Percentiles rank a stretch among this genome's conserved stretches.
Evolutionary conservation across 352 stramenopile species (phyloP).

Genomic region (Phytophthora multivora): DNA sequence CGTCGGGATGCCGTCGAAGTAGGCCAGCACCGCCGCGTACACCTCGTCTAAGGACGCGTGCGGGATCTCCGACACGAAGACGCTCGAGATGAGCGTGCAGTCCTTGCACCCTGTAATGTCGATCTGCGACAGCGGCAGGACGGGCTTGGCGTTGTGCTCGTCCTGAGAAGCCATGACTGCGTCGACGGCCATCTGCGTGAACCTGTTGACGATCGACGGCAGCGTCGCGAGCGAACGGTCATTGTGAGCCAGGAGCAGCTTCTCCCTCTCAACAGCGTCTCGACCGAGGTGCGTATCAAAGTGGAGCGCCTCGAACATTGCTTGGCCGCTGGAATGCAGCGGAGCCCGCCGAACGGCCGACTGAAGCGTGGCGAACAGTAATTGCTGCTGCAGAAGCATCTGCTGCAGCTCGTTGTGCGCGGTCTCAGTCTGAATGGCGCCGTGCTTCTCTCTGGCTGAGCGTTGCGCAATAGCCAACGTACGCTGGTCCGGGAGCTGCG

Average conservation of each 20-base stretch:
- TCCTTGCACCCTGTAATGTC: constrained; percentile 39
- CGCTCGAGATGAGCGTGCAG: constrained; percentile 39
- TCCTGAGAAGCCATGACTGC: constrained; percentile 9
- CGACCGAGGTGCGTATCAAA: constrained; percentile 32
- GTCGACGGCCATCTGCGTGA: constrained; percentile 30
- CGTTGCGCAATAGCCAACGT: constrained; percentile 26
- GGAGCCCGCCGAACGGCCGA: constrained; percentile 29
- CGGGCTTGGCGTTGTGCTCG: constrained; percentile 10
- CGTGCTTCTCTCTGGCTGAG: constrained; percentile 38
- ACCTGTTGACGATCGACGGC: constrained; percentile 31
- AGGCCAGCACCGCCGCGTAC: constrained; percentile 34
- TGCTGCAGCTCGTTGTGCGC: constrained; percentile 34
- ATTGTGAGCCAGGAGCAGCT: constrained; percentile 34
- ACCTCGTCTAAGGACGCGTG: constrained; percentile 42
- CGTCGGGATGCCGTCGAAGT: constrained; percentile 38
- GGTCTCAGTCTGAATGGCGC: constrained; percentile 12
- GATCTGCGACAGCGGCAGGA: constrained; percentile 40
- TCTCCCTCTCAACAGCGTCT: constrained; percentile 19
- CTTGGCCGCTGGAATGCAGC: constrained; percentile 34
- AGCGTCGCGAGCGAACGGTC: constrained; percentile 28
- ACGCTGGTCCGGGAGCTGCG: constrained; percentile 30
- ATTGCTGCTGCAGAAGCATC: constrained; percentile 41
- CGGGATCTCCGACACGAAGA: constrained; percentile 45
- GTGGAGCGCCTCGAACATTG: constrained; percentile 39
- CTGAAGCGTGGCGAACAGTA: constrained; percentile 44